Percentiles rank a stretch among this genome's conserved stretches.
phyloP scores from a whole-genome alignment of 768 basidiomycete species.

The Dioszegia crocea region DNA sequence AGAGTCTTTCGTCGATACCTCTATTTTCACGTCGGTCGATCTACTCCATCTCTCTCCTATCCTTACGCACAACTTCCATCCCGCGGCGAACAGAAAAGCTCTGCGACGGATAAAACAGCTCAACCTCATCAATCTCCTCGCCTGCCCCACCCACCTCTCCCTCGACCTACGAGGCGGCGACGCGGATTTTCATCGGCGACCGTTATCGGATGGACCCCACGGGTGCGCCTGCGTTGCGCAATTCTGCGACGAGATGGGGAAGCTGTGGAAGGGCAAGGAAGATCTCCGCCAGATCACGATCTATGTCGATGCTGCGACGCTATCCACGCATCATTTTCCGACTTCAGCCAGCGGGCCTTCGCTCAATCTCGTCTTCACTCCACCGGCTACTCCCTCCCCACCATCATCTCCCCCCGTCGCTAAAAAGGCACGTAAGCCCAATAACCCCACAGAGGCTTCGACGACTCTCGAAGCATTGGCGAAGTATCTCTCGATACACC shows the following conservation, averaged over 20 bases:
- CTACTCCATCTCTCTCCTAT: neutral
- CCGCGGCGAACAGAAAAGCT: neutral
- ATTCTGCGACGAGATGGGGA: neutral
- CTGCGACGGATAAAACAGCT: neutral
- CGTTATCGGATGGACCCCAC: neutral
- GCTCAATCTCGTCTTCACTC: neutral
- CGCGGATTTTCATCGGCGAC: neutral
- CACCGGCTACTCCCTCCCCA: neutral
- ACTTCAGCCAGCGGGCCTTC: neutral
- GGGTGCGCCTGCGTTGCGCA: neutral
- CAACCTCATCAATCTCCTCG: neutral
- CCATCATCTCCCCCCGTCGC: neutral
- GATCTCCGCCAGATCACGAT: neutral
- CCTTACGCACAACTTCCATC: neutral
- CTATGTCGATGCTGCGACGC: neutral
- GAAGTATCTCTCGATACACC: neutral
- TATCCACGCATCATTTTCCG: neutral
- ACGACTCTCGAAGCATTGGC: neutral
- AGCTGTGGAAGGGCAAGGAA: neutral
- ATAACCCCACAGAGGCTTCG: neutral
- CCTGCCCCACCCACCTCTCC: neutral
- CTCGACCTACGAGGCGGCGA: neutral
- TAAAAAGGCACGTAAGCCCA: neutral
- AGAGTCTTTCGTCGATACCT: neutral
- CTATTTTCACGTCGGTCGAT: neutral